phyloP scores from a whole-genome alignment of 768 basidiomycete species.

The Naematelia aurantialba region DNA sequence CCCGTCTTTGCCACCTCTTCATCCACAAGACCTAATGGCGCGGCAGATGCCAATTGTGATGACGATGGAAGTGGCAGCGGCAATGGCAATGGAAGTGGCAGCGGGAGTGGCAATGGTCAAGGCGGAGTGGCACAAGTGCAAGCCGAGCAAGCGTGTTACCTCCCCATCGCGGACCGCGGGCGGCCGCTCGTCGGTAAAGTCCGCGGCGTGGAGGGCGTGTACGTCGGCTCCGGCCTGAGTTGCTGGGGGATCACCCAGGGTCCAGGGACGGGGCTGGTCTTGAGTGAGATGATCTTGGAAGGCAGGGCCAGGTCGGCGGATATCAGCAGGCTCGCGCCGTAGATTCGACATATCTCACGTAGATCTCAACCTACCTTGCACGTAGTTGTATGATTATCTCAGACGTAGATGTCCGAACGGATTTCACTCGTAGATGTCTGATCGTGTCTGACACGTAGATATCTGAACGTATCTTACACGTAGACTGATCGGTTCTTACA shows the following conservation, averaged over 20 bases:
- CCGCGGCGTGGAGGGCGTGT: slow-evolving; percentile 61
- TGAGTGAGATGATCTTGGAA: slow-evolving; percentile 69
- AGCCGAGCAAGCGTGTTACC: slow-evolving; percentile 67
- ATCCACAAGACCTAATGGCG: no score
- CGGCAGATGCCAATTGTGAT: no score
- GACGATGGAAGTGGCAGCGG: no score
- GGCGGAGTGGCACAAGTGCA: slow-evolving; percentile 57
- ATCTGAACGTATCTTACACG: no score
- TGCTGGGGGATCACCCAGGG: slow-evolving; percentile 52
- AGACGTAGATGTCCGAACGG: no score
- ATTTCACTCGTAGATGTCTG: no score
- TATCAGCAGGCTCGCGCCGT: slow-evolving; percentile 53
- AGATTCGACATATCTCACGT: not conserved
- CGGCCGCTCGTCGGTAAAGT: slow-evolving; percentile 73
- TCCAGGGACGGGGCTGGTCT: slow-evolving; percentile 72
- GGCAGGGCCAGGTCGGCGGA: slow-evolving; percentile 61
- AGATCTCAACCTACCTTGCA: no score
- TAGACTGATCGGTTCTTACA: no score
- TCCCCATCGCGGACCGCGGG: slow-evolving; percentile 60
- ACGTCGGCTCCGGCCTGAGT: slow-evolving; percentile 62
- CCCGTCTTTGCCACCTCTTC: slow-evolving; percentile 49
- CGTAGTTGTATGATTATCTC: no score
- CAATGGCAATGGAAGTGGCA: no score
- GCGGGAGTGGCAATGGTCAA: no score
- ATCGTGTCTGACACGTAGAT: no score